These are phyloP conservation scores for Agrostemma githago DNA, from an alignment of 148 eudicot genomes.

Conservation along the genomic window DNA sequence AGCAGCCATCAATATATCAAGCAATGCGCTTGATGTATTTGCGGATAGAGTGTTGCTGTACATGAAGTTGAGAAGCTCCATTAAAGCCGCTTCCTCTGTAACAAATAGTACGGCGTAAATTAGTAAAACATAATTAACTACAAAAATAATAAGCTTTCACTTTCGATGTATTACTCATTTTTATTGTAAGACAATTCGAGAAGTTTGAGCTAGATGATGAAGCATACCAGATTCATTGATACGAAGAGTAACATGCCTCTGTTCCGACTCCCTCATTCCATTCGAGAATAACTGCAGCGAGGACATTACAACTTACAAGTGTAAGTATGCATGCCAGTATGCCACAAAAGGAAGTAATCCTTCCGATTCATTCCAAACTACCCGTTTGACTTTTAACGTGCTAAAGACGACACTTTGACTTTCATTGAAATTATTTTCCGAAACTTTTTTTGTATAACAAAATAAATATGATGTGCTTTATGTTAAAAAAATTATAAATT, in stretches of 20 bases:
- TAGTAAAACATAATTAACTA: not conserved
- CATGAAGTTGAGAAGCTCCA: constrained; percentile 81
- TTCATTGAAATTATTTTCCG: no score
- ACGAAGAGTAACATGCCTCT: constrained; percentile 85
- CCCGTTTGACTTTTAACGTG: no score
- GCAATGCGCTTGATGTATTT: constrained; percentile 53
- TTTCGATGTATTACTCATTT: not conserved
- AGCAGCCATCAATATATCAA: constrained; percentile 81
- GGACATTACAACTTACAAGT: constrained; percentile 1
- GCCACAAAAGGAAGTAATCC: not conserved
- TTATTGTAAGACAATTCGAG: not conserved
- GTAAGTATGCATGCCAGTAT: not conserved
- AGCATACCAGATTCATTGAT: constrained; percentile 81
- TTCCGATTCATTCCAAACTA: no score
- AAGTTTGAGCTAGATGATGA: constrained; percentile 9
- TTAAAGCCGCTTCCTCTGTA: constrained; percentile 78
- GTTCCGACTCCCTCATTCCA: constrained; percentile 98
- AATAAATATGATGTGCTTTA: no score
- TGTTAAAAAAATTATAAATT: no score
- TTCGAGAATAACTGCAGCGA: constrained; percentile 74
- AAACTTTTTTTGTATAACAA: no score
- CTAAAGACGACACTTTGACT: no score
- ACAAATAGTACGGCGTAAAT: constrained; percentile 4
- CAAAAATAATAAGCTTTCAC: not conserved
- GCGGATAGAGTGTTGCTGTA: constrained; percentile 57